A percentile compares a stretch with the other conserved stretches of the same genome.
These are phyloP conservation scores for Colletotrichum tropicale DNA, from an alignment of 2,329 filamentous ascomycete species.

Conservation along the genomic window DNA sequence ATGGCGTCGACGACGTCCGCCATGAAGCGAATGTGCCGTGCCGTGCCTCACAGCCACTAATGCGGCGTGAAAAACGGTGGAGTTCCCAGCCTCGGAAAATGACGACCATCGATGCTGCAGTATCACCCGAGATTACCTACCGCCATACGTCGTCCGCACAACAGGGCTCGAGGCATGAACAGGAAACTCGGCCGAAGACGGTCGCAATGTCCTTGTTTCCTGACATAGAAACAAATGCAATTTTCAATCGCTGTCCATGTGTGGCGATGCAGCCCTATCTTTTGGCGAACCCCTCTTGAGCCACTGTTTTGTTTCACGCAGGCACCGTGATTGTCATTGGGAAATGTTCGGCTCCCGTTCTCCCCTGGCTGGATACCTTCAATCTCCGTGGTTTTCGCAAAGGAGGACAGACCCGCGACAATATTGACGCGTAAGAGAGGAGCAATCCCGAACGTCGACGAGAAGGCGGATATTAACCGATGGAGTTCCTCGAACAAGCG, in stretches of 20 bases:
- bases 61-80: background rate
- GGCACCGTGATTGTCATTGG: background rate
- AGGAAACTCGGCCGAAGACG: constrained; percentile 3
- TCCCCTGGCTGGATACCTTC: background rate
- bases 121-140: constrained; percentile 25
- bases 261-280: constrained; percentile 29
- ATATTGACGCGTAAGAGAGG: background rate
- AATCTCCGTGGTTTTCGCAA: constrained; percentile 5
- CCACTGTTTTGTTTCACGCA: background rate
- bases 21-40: background rate
- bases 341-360: background rate
- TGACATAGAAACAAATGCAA: constrained; percentile 1
- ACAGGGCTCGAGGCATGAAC: background rate
- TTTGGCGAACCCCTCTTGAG: background rate
- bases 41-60: background rate
- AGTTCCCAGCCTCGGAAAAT: background rate
- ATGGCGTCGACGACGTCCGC: background rate
- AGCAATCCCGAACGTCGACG: background rate
- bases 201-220: background rate
- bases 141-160: constrained; percentile 12
- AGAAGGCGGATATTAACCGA: constrained; percentile 12
- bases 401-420: background rate
- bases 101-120: constrained; percentile 10
- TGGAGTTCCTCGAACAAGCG: background rate
- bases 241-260: background rate